Base-by-base conservation (phyloP, 495 filamentous ascomycete species). In the Lasiosphaeria miniovina region DNA sequence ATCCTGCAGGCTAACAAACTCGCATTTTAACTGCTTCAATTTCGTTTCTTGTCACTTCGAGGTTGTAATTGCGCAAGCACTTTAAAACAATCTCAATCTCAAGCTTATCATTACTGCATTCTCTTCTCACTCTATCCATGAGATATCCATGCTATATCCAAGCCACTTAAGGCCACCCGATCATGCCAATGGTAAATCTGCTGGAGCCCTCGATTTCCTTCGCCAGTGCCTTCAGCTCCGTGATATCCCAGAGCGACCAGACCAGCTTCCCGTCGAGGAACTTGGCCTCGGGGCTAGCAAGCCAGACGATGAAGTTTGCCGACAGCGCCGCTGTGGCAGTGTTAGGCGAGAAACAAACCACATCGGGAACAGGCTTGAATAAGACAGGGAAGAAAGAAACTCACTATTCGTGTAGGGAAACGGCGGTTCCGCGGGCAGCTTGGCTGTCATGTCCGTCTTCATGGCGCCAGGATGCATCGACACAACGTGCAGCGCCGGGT, bases 221-320 rank as follows among this genome's bases (percentile, higher is more conserved):
- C 36, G 36, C 53, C 8, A 24, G 9, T 15, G 43, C 46, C 54
- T 62, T 62, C 56, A 83, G 52, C 69, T 83, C 80, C 6, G 79
- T 71, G 1, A 84, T 74, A 60, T 85, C 82, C 81, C 81, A 85
- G 24, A 66, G 63, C 4, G 72, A 71, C 68, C 73, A 82, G 4
- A 78, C 70, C 41, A 80, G 73, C 52, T 74, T 76, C 7, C 81
- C 80, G 40, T 75, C 74, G 31, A 84, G 61, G 59, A 82, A 82
- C 12, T 59, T 64, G 34, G 77, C 77, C 52, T 84, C 77, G 3
- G 69, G 60, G 11, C 68, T 69, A 3, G 71, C 67, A 3, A 72
- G 64, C 82, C 82, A 84, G 34, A 84, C 72, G 38, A 71, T 61
- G 54, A 78, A 83, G 41, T 74, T 52, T 6, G 64, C 77, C 1